Conservation (phyloP, 2,329 filamentous ascomycete species). For the Colletotrichum sp. region DNA sequence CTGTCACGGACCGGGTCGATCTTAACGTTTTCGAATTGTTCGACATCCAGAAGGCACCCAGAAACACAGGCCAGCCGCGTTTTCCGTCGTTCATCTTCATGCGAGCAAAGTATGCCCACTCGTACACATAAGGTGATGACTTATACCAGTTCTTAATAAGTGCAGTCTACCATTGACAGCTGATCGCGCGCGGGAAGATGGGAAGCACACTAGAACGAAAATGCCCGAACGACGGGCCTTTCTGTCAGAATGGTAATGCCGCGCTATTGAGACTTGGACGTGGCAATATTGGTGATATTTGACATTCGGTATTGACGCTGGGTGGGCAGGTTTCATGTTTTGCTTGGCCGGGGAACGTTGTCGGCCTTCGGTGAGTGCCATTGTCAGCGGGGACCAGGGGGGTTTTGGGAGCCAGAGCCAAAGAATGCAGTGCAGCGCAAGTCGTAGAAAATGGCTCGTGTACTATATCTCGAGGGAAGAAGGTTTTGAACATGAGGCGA, state of each 20-base stretch:
- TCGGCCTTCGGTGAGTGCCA: not conserved
- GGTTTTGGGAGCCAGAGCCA: not conserved
- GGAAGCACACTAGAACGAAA: not conserved
- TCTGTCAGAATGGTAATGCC: not conserved
- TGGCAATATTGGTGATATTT: slow-evolving; percentile 3
- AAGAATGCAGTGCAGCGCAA: not conserved
- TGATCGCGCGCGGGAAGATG: not conserved
- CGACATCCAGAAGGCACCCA: not conserved
- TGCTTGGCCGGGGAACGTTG: not conserved
- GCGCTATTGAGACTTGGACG: not conserved
- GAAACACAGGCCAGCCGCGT: not conserved
- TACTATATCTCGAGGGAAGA: not conserved
- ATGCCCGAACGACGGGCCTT: not conserved
- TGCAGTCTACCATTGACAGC: not conserved
- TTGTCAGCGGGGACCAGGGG: not conserved
- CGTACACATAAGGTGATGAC: not conserved
- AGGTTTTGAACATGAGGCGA: not conserved
- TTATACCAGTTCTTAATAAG: not conserved
- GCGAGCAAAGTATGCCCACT: not conserved
- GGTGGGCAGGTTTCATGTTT: slow-evolving; percentile 9
- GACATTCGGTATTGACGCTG: not conserved
- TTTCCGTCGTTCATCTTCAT: not conserved
- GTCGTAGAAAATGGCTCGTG: not conserved
- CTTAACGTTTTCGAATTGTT: not conserved
- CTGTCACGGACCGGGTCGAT: not conserved